These are phyloP conservation scores for Hymenoscyphus repandus DNA, from an alignment of 2,329 filamentous ascomycete species.

Conservation along the genomic window DNA sequence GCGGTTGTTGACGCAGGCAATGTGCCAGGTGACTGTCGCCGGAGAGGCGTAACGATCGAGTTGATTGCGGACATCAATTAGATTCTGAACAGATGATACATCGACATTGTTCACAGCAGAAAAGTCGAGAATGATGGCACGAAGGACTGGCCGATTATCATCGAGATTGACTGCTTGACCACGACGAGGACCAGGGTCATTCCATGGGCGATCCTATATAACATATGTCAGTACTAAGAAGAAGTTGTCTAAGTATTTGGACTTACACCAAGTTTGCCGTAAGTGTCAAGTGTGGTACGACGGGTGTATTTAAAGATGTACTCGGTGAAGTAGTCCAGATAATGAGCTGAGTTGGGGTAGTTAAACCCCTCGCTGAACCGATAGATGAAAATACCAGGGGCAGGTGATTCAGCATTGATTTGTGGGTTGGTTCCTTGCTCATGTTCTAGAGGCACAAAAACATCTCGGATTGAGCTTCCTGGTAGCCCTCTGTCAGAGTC, in stretches of 20 bases:
- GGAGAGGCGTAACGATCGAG: constrained; percentile 80
- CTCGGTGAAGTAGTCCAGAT: constrained; percentile 71
- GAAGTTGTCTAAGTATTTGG: no score
- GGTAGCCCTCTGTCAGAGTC: constrained; percentile 26
- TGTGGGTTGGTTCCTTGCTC: constrained; percentile 87
- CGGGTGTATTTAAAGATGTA: constrained; percentile 68
- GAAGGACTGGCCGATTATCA: constrained; percentile 60
- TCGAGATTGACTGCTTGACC: constrained; percentile 42
- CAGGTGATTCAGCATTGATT: constrained; percentile 70
- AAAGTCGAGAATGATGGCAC: constrained; percentile 88
- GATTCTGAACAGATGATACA: constrained; percentile 82
- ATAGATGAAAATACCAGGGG: constrained; percentile 93
- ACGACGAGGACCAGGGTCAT: constrained; percentile 74
- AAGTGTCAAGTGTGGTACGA: constrained; percentile 67
- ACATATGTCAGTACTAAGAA: constrained; percentile 16
- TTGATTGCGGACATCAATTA: constrained; percentile 93
- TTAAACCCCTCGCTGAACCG: constrained; percentile 93
- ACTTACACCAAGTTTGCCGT: constrained; percentile 33
- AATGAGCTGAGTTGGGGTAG: constrained; percentile 88
- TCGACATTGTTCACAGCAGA: constrained; percentile 91
- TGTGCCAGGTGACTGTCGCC: constrained; percentile 86
- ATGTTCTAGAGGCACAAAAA: constrained; percentile 84
- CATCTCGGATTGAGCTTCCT: constrained; percentile 58
- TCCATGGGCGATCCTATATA: constrained; percentile 84
- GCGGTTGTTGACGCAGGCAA: constrained; percentile 87